phyloP scores from a whole-genome alignment of 164 flowering plant genomes.

The Vitis vinifera region DNA sequence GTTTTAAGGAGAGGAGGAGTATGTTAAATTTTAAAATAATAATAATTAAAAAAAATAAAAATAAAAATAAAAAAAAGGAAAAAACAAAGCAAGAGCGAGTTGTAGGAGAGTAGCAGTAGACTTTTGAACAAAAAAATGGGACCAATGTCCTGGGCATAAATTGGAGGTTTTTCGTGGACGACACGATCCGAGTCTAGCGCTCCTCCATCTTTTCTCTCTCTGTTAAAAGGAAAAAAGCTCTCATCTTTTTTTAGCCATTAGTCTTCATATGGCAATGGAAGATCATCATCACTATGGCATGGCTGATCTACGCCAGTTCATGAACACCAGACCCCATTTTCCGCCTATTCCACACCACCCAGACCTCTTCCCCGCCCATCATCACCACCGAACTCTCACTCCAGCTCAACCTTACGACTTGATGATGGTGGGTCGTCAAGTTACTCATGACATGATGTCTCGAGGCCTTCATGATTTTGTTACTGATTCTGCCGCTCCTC shows the following conservation, averaged over 20 bases:
- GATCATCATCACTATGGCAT: slow-evolving; percentile 37
- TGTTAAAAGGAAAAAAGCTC: slow-evolving; percentile 4
- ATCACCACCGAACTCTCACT: slow-evolving; percentile 15
- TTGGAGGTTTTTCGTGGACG: slow-evolving; percentile 58
- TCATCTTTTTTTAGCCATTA: not conserved
- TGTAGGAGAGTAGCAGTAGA: not conserved
- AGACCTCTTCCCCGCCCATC: slow-evolving; percentile 37
- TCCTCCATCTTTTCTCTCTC: slow-evolving; percentile 23
- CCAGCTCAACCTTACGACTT: slow-evolving; percentile 35
- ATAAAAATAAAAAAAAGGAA: not conserved
- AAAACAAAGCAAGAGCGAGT: slow-evolving; percentile 9
- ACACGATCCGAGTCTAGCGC: slow-evolving; percentile 94
- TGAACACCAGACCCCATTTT: slow-evolving; percentile 41
- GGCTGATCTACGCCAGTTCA: slow-evolving; percentile 63
- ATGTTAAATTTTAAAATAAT: too few species aligned
- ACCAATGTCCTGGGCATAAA: slow-evolving; percentile 49
- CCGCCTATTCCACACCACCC: slow-evolving; percentile 25
- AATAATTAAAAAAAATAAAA: not conserved
- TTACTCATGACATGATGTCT: slow-evolving; percentile 13
- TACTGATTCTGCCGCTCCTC: slow-evolving; percentile 24
- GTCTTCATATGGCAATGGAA: slow-evolving; percentile 45
- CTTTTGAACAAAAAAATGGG: slow-evolving; percentile 35
- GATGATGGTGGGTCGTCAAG: slow-evolving; percentile 35
- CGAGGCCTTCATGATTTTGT: slow-evolving; percentile 26
- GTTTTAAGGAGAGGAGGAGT: too few species aligned